Base-by-base conservation (phyloP, 805 yeast species). In the Suhomyces sp. region DNA sequence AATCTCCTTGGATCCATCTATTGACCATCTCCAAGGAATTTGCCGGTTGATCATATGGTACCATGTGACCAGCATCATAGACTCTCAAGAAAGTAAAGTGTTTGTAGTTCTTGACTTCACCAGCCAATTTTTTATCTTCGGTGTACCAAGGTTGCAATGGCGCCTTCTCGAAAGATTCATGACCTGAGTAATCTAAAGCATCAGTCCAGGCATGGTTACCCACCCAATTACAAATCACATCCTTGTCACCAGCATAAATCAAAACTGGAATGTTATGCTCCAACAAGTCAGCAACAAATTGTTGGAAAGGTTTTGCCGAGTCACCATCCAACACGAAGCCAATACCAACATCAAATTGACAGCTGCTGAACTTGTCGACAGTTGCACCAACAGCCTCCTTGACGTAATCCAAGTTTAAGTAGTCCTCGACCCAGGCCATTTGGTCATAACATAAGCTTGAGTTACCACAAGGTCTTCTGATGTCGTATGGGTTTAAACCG, bases 241-340 rank as follows among this genome's bases (percentile, higher is more conserved):
- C 74, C 48, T 66, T 67, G 46, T 67, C 74, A 38, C 74, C 74
- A 19, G 72, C 70, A 38, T 66, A 68, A 10, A 67, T 39, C 38
- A 68, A 59, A 5, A 68, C 72, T 3, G 72, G 72, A 29, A 68
- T 35, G 19, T 48, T 62, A 14, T 53, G 42, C 36, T 68, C 71
- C 38, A 68, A 29, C 40, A 72, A 41, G 48, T 63, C 63, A 15
- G 67, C 59, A 19, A 67, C 80, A 33, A 77, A 79, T 49, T 71
- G 75, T 56, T 87, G 93, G 73, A 68, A 78, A n/a, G 87, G 86
- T 49, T 69, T 74, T 72, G 70, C 65, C 71, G 78, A 77, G 60
- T 81, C 88, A 28, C 87, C 88, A 20, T 74, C 70, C 51, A 71
- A 70, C 45, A 67, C 46, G 48, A 77, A 77, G 54, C 70, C 72